Conservation (phyloP, 345 rosid species). For the Murraya koenigii region DNA sequence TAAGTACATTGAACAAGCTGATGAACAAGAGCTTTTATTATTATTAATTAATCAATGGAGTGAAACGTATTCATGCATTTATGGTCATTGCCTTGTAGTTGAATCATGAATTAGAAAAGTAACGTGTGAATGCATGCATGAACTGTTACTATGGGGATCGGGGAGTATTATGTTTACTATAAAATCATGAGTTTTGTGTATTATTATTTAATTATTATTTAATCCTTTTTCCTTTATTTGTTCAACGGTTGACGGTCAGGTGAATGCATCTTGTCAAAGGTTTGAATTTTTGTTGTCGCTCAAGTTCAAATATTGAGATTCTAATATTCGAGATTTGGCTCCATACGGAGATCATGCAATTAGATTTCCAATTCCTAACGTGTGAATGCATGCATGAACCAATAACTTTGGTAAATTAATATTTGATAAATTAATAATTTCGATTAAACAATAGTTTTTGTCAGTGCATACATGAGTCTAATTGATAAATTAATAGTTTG, state of each 20-base stretch:
- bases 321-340: not conserved
- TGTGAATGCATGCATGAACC: not conserved
- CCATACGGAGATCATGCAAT: not conserved
- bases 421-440: too few relatives aligned
- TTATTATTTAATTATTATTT: not conserved
- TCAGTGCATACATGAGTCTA: too few relatives aligned
- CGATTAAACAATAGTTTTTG: too few relatives aligned
- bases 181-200: not conserved
- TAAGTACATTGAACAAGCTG: too few relatives aligned
- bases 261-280: not conserved
- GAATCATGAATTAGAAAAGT: not conserved
- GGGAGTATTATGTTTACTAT: too few relatives aligned
- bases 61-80: too few relatives aligned
- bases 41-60: too few relatives aligned
- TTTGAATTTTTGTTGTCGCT: too few relatives aligned
- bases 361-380: not conserved
- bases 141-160: not conserved
- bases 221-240: not conserved
- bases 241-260: not conserved
- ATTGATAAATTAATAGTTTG: too few relatives aligned
- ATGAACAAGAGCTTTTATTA: too few relatives aligned
- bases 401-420: too few relatives aligned
- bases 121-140: not conserved
- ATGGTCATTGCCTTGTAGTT: too few relatives aligned
- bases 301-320: not conserved